These are phyloP conservation scores for Trypanosoma theileri DNA, from an alignment of 208 protist genomes.

Conservation along the genomic window DNA sequence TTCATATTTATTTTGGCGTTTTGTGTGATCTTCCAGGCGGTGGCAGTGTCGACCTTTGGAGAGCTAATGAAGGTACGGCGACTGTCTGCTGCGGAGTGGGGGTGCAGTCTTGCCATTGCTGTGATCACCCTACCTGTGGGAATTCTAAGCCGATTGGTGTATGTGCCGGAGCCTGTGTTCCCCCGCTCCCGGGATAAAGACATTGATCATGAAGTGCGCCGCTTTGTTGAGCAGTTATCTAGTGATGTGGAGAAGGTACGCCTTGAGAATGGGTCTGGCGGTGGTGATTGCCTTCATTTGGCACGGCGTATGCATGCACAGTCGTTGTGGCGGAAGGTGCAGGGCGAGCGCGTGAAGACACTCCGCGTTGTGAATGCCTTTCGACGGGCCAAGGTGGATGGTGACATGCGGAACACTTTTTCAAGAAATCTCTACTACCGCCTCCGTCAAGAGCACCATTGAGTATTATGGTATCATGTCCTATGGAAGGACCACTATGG, in stretches of 20 bases:
- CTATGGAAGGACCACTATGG: too few species aligned
- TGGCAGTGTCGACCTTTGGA: constrained; percentile 89
- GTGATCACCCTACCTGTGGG: constrained; percentile 34
- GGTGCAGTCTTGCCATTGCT: constrained; percentile 32
- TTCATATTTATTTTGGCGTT: constrained; percentile 77
- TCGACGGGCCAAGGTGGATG: constrained; percentile 45
- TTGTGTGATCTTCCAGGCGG: constrained; percentile 72
- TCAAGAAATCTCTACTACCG: constrained; percentile 9
- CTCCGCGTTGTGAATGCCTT: constrained; percentile 64
- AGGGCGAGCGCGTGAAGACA: constrained; percentile 51
- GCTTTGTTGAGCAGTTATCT: constrained; percentile 47
- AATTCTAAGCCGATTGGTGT: constrained; percentile 44
- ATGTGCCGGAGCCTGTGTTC: constrained; percentile 38
- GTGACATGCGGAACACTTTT: constrained; percentile 19
- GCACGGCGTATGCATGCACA: constrained; percentile 50
- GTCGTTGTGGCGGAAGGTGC: constrained; percentile 59
- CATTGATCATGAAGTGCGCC: constrained; percentile 41
- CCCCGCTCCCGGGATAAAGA: constrained; percentile 24
- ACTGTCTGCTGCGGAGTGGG: constrained; percentile 52
- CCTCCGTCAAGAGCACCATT: constrained; percentile 3
- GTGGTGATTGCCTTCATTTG: constrained; percentile 41
- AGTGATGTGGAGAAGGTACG: constrained; percentile 46
- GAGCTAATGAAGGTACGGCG: constrained; percentile 82
- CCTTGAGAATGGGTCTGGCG: constrained; percentile 26
- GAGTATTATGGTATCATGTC: too few species aligned